Conservation (phyloP, 163 green algal genomes). For the Prototheca wickerhamii region DNA sequence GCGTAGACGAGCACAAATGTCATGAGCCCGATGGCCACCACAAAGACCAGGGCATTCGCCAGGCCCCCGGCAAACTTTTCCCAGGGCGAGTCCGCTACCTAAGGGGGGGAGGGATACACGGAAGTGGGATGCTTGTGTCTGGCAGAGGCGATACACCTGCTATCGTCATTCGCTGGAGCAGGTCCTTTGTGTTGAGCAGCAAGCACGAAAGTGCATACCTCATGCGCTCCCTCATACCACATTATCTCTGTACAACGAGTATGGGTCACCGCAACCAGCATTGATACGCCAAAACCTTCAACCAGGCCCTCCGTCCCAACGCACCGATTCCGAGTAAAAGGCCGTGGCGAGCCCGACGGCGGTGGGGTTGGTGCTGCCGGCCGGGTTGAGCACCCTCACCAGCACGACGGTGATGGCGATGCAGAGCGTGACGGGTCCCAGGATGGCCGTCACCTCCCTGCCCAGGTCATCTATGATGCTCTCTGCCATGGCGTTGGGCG, state of each 20-base stretch:
- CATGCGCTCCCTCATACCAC: no score
- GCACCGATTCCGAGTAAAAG: constrained; percentile 65
- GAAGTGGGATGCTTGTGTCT: no score
- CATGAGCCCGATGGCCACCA: constrained; percentile 69
- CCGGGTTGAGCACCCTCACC: constrained; percentile 74
- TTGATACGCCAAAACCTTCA: not conserved
- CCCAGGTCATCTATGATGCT: constrained; percentile 1
- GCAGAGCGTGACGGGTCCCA: constrained; percentile 81
- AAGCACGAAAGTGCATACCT: no score
- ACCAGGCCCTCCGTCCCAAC: not conserved
- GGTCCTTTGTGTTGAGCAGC: no score
- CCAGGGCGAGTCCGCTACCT: constrained; percentile 53
- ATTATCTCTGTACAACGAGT: no score
- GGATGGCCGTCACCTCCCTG: constrained; percentile 36
- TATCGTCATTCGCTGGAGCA: no score
- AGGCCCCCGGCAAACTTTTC: constrained; percentile 79
- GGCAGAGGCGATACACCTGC: no score
- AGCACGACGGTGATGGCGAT: constrained; percentile 86
- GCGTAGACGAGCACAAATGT: constrained; percentile 87
- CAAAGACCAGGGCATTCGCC: constrained; percentile 90
- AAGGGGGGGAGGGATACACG: no score
- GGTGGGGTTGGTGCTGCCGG: constrained; percentile 36
- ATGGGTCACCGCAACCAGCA: not conserved
- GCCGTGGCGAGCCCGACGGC: constrained; percentile 61
- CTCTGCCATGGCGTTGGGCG: not conserved